Base-by-base conservation (phyloP, 1,139 yeast genomes). In the Fermentozyma sake region DNA sequence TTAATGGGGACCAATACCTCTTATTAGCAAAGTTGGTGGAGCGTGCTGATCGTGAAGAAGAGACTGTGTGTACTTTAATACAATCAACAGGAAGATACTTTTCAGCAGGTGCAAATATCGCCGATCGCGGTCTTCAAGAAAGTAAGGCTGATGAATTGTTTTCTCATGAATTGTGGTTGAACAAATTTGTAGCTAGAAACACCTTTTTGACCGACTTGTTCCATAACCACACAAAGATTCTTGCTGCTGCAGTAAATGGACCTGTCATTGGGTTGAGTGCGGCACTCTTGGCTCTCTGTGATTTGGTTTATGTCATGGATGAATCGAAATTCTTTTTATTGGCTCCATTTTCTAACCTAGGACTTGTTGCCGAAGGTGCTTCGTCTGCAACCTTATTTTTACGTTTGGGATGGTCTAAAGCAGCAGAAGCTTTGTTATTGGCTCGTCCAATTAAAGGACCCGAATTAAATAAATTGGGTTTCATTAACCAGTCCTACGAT, bases 331-430 rank as follows among this genome's bases (percentile, higher is more conserved):
- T 80, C 29, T 82, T 65, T 52, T 40, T 82, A 34, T 68, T 80
- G 48, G 69, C 81, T 15, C 96, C 96, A 10, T 86, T 86, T 55
- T 76, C 91, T 29, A 81, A 80, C 50, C 69, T 86, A 45, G 95
- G 95, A 3, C 68, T 86, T 44, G 91, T 83, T 4, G 76, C 85
- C 34, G 96, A 86, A 55, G 95, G 95, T 33, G 86, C 79, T 5
- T 62, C 86, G 3, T 76, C 87, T 7, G 72, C 76, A 13, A 74
- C 91, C 7, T 63, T 86, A 32, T 76, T 82, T 22, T 55, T 66
- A 42, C 70, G 94, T 46, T 62, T 86, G 36, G 95, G 95, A 3
- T 64, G 79, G 63, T 77, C 86, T 37, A 69, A 68, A 41, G 79
- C 94, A 14, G 68, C 79, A 30, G 93, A 85, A 52, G 86, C 87